phyloP scores from a whole-genome alignment of 495 filamentous ascomycete genomes.

The Ramalina intermedia region DNA sequence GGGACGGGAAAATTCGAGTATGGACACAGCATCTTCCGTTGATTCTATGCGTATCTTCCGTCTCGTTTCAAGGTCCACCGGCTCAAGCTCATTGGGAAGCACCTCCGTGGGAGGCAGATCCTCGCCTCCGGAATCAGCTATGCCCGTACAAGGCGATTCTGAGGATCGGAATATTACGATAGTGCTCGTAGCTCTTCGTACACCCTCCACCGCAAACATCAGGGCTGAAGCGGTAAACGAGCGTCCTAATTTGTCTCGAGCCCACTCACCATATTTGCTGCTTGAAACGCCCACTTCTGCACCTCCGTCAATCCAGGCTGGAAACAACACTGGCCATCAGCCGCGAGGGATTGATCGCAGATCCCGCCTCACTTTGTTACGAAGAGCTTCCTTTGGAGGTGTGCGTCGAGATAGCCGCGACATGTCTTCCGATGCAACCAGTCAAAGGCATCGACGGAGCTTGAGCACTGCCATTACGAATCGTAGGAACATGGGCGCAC shows the following conservation, averaged over 20 bases:
- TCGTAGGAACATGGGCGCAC: background rate
- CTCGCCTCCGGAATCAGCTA: background rate
- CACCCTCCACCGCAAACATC: slow-evolving; percentile 41
- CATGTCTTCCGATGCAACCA: slow-evolving; percentile 30
- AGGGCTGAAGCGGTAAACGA: slow-evolving; percentile 24
- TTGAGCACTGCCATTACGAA: slow-evolving; percentile 8
- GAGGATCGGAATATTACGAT: slow-evolving; percentile 53
- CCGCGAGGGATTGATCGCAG: slow-evolving; percentile 27
- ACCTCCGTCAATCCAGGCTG: slow-evolving; percentile 37
- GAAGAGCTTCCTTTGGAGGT: slow-evolving; percentile 35
- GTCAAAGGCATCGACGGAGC: slow-evolving; percentile 33
- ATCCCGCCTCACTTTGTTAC: slow-evolving; percentile 37
- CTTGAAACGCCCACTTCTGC: slow-evolving; percentile 45
- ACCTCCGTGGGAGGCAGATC: background rate
- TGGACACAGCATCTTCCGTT: slow-evolving; percentile 30
- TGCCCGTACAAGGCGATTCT: slow-evolving; percentile 22
- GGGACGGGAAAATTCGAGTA: slow-evolving; percentile 15
- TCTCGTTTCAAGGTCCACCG: slow-evolving; percentile 24
- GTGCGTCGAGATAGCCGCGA: slow-evolving; percentile 7
- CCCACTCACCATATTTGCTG: slow-evolving; percentile 31
- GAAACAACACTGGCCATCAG: slow-evolving; percentile 24
- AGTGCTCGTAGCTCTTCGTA: slow-evolving; percentile 60
- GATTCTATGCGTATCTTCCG: slow-evolving; percentile 49
- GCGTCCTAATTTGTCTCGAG: slow-evolving; percentile 23
- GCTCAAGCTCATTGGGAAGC: background rate